Evolutionary conservation across 345 rosid genomes (phyloP), one percentile per base, ranked within the genome.

Genomic region (Euclidium syriacum): DNA sequence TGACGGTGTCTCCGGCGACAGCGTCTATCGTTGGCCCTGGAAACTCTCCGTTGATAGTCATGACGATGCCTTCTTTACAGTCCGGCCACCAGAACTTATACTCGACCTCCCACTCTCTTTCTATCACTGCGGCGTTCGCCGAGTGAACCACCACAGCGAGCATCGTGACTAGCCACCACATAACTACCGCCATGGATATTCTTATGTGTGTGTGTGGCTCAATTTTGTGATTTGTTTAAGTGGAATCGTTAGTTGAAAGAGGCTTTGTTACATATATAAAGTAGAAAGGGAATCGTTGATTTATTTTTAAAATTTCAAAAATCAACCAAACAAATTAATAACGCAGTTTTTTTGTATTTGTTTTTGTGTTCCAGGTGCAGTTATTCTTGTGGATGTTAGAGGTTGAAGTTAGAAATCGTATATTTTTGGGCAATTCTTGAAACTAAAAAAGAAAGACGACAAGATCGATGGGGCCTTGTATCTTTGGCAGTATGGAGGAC

Each of bases 11-110:
- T 17, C 96, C 92, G 4, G 81, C 83, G 6, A 8, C 15, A 0
- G 92, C 92, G 19, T 75, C 5, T 41, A 91, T 79, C 2, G 95
- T 88, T 7, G 96, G 98, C 16, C 98, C 96, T 0, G 98, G 98
- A 48, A 88, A 86, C 83, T 76, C 68, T 17, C 87, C 94, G 70
- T 91, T 85, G 74, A 91, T 91, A 6, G 80, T 86, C 85, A 88
- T 81, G 22, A 82, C 87, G 0, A 75, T 50, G 43, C 70, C 57
- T 52, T 91, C 90, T 34, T 48, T n/a, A 65, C 98, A 82, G 15
- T 91, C 98, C 4, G 95, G 95, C 17, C 85, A 67, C 78, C 88
- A 24, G 27, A 72, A 81, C 67, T 75, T 68, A 71, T 91, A 75
- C 66, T 73, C 80, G 24, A 86, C 90, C 16, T 77, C 83, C 96